phyloP scores from a whole-genome alignment of 805 yeast genomes.

The Naumovozyma castellii region DNA sequence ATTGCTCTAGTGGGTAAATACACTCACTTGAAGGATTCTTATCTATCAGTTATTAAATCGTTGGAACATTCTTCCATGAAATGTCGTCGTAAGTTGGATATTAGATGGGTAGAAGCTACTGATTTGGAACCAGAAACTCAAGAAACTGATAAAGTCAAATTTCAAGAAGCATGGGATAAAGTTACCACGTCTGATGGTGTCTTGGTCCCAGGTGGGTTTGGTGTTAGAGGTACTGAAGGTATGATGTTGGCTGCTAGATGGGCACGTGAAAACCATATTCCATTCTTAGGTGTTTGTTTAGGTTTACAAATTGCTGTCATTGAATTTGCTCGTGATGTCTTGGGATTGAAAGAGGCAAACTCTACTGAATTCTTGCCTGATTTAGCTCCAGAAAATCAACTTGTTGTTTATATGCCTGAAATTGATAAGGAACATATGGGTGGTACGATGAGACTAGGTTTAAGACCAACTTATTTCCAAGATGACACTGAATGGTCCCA shows the following conservation, averaged over 20 bases:
- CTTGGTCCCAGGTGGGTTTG: conserved; percentile 97
- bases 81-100: conserved; percentile 72
- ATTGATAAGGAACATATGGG: conserved; percentile 92
- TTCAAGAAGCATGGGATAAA: conserved; percentile 92
- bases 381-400: conserved; percentile 48
- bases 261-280: conserved; percentile 94
- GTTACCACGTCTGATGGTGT: conserved; percentile 94
- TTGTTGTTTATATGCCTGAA: conserved; percentile 97
- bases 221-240: conserved; percentile 95
- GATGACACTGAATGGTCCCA: conserved; percentile 54
- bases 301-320: conserved; percentile 97
- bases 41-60: conserved; percentile 88
- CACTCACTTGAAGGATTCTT: conserved; percentile 90
- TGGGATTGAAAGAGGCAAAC: conserved; percentile 58
- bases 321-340: conserved; percentile 76
- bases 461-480: conserved; percentile 80
- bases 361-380: conserved; percentile 74
- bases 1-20: conserved; percentile 97
- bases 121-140: conserved; percentile 74
- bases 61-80: conserved; percentile 93
- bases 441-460: conserved; percentile 97
- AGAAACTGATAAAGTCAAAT: conserved; percentile 55
- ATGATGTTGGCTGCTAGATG: conserved; percentile 95
- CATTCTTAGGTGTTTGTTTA: conserved; percentile 92
- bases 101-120: conserved; percentile 93